phyloP scores from a whole-genome alignment of 192 early-diverging fungal species.

The Rhizoclosmatium sp. region DNA sequence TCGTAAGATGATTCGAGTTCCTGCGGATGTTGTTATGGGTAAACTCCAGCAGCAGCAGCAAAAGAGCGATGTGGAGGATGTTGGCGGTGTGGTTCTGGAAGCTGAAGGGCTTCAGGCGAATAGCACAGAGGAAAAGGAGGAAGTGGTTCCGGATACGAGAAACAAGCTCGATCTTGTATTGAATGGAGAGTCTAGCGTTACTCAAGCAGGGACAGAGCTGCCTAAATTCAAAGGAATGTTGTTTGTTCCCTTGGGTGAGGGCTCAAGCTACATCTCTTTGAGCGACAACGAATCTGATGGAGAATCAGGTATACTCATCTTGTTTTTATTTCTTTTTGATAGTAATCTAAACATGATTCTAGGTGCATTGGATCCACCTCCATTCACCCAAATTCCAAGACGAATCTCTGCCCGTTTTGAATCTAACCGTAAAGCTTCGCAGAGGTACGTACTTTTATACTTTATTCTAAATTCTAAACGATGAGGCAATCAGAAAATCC shows the following conservation, averaged over 20 bases:
- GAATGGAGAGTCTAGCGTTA: not conserved
- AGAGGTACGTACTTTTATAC: no score
- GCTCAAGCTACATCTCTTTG: not conserved
- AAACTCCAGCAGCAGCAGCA: not conserved
- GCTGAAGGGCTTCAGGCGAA: not conserved
- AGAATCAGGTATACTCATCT: not conserved
- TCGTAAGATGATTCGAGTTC: not conserved
- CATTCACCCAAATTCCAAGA: not conserved
- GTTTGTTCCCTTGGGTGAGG: slow-evolving; percentile 26
- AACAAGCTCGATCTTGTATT: not conserved
- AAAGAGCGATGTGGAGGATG: not conserved
- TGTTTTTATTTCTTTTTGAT: no score
- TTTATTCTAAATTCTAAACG: no score
- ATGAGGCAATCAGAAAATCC: no score
- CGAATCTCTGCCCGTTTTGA: slow-evolving; percentile 4
- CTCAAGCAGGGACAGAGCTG: not conserved
- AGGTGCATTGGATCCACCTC: not conserved
- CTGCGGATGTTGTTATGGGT: not conserved
- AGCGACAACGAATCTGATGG: slow-evolving; percentile 9
- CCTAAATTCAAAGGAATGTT: slow-evolving; percentile 34
- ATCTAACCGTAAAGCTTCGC: not conserved
- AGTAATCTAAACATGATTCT: no score
- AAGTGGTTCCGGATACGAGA: not conserved
- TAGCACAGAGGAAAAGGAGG: not conserved
- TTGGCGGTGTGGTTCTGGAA: not conserved